Evolutionary conservation across 2,329 filamentous ascomycete genomes (phyloP).

Genomic region (Venturia nashicola): DNA sequence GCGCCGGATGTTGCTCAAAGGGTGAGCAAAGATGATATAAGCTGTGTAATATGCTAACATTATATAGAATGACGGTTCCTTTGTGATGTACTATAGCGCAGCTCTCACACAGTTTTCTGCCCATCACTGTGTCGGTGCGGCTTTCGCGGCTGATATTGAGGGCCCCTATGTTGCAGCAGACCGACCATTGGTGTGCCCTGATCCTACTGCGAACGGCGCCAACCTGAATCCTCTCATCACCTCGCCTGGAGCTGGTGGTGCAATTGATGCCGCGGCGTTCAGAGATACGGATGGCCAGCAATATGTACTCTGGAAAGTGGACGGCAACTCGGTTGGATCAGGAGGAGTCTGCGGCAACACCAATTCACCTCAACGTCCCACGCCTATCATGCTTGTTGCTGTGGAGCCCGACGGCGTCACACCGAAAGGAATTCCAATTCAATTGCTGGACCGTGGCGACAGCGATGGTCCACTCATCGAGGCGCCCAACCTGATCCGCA

Average conservation of each 20-base stretch:
- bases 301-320: conserved; percentile 55
- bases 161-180: conserved; percentile 43
- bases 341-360: conserved; percentile 36
- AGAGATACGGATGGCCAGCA: conserved; percentile 39
- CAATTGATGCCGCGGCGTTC: conserved; percentile 53
- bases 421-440: conserved; percentile 35
- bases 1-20: conserved; percentile 21
- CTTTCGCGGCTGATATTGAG: conserved; percentile 32
- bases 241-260: conserved; percentile 33
- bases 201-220: conserved; percentile 15
- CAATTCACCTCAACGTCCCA: conserved; percentile 29
- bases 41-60: not conserved
- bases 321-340: conserved; percentile 45
- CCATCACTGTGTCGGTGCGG: conserved; percentile 48
- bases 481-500: conserved; percentile 43
- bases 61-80: conserved; percentile 30
- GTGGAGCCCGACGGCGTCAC: conserved; percentile 41
- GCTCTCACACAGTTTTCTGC: conserved; percentile 25
- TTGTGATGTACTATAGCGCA: conserved; percentile 49
- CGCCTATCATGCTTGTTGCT: conserved; percentile 46
- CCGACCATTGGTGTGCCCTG: conserved; percentile 40
- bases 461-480: conserved; percentile 46
- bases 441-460: conserved; percentile 33
- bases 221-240: conserved; percentile 6
- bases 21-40: conserved; percentile 1